These are phyloP conservation scores for Venturia oleaginea DNA, from an alignment of 2,329 filamentous ascomycete genomes.

Conservation along the genomic window DNA sequence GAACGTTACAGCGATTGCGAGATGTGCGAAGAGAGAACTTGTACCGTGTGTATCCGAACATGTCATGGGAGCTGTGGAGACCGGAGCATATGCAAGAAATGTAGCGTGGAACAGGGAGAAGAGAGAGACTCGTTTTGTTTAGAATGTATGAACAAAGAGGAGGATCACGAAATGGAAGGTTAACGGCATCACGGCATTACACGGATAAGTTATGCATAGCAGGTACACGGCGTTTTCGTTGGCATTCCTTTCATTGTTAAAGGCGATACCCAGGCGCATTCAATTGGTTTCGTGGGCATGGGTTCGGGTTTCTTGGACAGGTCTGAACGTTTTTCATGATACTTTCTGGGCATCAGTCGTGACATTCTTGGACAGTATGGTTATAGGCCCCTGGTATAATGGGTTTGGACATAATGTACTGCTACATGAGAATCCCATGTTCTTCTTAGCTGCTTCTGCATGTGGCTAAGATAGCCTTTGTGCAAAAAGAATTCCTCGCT, in stretches of 20 bases:
- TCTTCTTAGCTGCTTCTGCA: neutral
- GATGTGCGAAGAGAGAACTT: constrained; percentile 53
- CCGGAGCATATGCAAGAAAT: constrained; percentile 25
- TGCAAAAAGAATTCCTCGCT: neutral
- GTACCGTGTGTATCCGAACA: constrained; percentile 59
- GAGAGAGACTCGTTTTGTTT: constrained; percentile 5
- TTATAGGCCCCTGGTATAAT: neutral
- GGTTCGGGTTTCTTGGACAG: neutral
- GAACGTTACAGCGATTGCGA: constrained; percentile 58
- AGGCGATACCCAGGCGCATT: neutral
- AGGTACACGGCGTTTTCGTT: neutral
- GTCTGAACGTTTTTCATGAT: neutral
- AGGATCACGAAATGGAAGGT: constrained; percentile 10
- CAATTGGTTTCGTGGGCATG: neutral
- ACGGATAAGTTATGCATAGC: neutral
- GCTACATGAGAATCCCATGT: neutral
- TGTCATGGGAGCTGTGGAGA: constrained; percentile 44
- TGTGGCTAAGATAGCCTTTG: neutral
- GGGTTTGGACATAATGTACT: neutral
- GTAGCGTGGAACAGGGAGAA: constrained; percentile 8
- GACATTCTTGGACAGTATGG: neutral
- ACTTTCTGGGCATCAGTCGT: neutral
- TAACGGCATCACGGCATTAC: neutral
- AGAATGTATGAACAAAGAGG: neutral
- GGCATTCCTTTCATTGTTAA: neutral